Evolutionary conservation across 345 rosid species (phyloP), one percentile per base, ranked within the genome.

Genomic region (Hibiscus trionum): DNA sequence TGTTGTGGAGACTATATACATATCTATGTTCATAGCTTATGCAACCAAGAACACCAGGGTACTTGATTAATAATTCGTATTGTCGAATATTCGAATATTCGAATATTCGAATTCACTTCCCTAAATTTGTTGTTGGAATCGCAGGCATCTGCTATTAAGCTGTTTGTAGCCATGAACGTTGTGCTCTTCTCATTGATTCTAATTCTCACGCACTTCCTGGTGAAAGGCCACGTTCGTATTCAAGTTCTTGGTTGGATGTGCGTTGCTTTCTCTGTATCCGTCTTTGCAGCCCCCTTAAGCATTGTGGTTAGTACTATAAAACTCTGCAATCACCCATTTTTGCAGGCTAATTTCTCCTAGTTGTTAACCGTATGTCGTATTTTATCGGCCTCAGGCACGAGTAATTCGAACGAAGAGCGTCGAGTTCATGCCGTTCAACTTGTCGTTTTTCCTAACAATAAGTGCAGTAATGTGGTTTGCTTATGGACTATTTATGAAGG

Each of bases 201-300:
- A 16, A 42, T 87, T 59, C 7, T 84, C 44, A 72, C 86, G 2
- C 85, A 84, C 39, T 91, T 84, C 50, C 57, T 77, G 15, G 63
- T 84, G 7, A 72, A 65, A 10, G 70, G 52, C 12, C 16, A 70
- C 0, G 5, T 11, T 15, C 87, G 83, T 10, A 67, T 81, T 16
- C n/a, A 33, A 27, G 84, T 88, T 52, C 82, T 92, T 5, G 98
- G 98, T n/a, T 93, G 99, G 98, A 75, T 93, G 67, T 89, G 96
- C 35, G 96, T 88, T 4, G 80, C 80, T 21, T 70, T 93, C 11
- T 85, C 97, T 1, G 88, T 91, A 3, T 64, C 81, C 21, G 98
- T 95, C 11, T 95, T 95, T 53, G 96, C 90, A 5, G 89, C 99
- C 2, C 98, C 99, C 3, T 81, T 93, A 24, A 88, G 73, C 85